Percentiles rank a stretch among this genome's conserved stretches.
Conservation (phyloP, 1,284 basidiomycete genomes). For the Vanrija humicola region DNA sequence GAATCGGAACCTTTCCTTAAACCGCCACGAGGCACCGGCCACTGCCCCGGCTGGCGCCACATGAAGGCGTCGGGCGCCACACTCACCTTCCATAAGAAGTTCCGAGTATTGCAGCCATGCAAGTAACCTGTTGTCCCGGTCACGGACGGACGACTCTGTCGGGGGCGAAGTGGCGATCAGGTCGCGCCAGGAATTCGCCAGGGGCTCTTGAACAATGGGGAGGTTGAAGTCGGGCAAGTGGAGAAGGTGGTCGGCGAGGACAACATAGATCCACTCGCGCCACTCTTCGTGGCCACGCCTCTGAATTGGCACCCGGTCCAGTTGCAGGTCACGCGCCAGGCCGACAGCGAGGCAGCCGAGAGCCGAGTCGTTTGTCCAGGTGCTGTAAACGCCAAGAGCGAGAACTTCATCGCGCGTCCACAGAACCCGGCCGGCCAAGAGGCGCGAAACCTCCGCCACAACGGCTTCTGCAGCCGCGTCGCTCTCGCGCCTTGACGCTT, state of each 20-base stretch:
- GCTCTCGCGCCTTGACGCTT: conserved; percentile 22
- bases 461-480: conserved; percentile 27
- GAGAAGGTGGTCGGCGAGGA: conserved; percentile 45
- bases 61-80: background rate
- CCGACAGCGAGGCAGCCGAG: conserved; percentile 37
- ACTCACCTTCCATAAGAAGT: conserved; percentile 37
- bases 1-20: background rate
- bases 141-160: conserved; percentile 33
- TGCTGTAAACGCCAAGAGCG: conserved; percentile 40
- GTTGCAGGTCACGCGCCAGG: conserved; percentile 30
- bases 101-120: conserved; percentile 48
- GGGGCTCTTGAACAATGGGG: conserved; percentile 30
- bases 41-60: background rate
- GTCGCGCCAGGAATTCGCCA: conserved; percentile 38
- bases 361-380: conserved; percentile 41
- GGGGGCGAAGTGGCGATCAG: conserved; percentile 23
- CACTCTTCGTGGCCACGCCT: conserved; percentile 39
- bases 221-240: conserved; percentile 31
- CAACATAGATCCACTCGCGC: conserved; percentile 46
- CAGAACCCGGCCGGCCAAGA: conserved; percentile 22
- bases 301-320: conserved; percentile 26
- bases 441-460: conserved; percentile 26
- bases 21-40: no score
- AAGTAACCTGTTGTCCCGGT: conserved; percentile 45
- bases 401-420: conserved; percentile 43